Conservation (phyloP, 176 grass and related monocot genomes). For the Cocos nucifera region DNA sequence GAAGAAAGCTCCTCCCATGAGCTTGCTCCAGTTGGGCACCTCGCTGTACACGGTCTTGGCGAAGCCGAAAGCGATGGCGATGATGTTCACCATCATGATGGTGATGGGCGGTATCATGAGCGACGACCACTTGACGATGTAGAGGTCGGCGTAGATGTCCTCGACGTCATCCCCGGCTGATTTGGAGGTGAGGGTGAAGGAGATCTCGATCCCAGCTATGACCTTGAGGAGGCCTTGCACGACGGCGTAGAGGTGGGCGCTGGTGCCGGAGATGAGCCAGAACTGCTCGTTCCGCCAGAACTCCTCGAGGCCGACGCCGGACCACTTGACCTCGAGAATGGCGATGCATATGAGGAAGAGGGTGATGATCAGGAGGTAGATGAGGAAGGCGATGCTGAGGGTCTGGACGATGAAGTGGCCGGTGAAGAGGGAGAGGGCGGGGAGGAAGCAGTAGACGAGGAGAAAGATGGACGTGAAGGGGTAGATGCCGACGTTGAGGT, state of each 20-base stretch:
- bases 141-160: constrained; percentile 73
- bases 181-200: constrained; percentile 76
- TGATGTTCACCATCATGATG: constrained; percentile 87
- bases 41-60: constrained; percentile 65
- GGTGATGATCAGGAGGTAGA: constrained; percentile 86
- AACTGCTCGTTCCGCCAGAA: constrained; percentile 98
- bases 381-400: constrained; percentile 76
- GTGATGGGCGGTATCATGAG: constrained; percentile 78
- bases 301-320: constrained; percentile 68
- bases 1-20: constrained; percentile 78
- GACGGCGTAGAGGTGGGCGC: constrained; percentile 78
- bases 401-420: constrained; percentile 93
- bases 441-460: constrained; percentile 94
- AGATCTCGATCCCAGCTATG: constrained; percentile 81
- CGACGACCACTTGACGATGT: constrained; percentile 74
- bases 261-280: constrained; percentile 82
- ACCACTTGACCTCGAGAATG: constrained; percentile 93
- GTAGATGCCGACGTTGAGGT: constrained; percentile 59
- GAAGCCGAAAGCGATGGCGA: constrained; percentile 75
- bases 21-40: constrained; percentile 70
- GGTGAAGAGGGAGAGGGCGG: constrained; percentile 95
- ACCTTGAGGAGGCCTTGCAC: constrained; percentile 72
- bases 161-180: constrained; percentile 55
- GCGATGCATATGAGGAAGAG: constrained; percentile 65
- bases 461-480: constrained; percentile 54